Evolutionary conservation across 1,284 basidiomycete species (phyloP).

Genomic region (Anthracocystis walkeri): DNA sequence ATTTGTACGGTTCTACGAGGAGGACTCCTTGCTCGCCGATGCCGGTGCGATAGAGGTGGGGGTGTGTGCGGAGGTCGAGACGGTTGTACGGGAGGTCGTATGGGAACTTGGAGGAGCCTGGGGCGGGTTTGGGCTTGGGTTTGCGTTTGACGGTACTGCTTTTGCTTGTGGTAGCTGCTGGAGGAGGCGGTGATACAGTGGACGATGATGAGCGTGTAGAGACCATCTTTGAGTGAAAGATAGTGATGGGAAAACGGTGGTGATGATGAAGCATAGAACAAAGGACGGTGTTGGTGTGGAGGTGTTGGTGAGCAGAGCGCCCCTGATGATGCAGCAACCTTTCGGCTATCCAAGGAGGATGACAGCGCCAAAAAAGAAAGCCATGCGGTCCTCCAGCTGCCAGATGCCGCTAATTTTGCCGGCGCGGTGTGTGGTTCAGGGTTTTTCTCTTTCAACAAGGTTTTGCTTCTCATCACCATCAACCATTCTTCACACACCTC

Average conservation of each 20-base stretch:
- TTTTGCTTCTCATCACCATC: too few relatives aligned
- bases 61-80: conserved; percentile 31
- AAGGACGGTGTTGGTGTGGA: conserved; percentile 39
- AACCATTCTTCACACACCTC: too few relatives aligned
- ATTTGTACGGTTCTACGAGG: conserved; percentile 50
- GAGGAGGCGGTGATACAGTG: neutral
- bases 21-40: conserved; percentile 53
- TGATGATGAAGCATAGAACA: neutral
- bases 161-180: neutral
- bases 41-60: conserved; percentile 47
- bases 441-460: too few relatives aligned
- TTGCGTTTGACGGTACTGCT: neutral
- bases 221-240: conserved; percentile 14
- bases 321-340: conserved; percentile 4
- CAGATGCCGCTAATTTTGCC: neutral
- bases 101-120: conserved; percentile 22
- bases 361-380: neutral
- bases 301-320: too few relatives aligned
- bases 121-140: neutral
- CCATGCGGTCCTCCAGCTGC: conserved; percentile 10
- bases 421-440: too few relatives aligned
- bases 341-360: conserved; percentile 18
- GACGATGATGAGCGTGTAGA: conserved; percentile 17
- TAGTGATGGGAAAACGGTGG: neutral
- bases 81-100: conserved; percentile 35